Base-by-base conservation (phyloP, 768 basidiomycete genomes). In the Phaeotremella fagi region DNA sequence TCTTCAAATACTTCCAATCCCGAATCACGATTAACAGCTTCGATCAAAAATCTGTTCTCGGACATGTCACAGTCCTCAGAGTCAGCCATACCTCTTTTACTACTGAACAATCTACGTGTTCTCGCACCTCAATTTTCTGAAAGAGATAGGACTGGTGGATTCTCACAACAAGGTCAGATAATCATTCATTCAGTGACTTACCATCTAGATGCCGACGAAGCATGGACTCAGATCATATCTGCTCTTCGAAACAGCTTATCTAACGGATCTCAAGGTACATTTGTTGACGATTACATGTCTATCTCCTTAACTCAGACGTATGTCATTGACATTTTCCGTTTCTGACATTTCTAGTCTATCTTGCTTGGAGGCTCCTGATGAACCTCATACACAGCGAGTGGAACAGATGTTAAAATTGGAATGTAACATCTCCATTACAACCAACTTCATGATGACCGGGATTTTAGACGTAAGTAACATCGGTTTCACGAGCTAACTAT, bases 121-220 rank as follows among this genome's bases (percentile, higher is more conserved):
- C 82, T 83, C 7, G 84, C 88, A 26, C 94, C 94, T 2, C 95
- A 97, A 75, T 98, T 99, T 64, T 87, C 83, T 2, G 91, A 98
- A 69, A 61, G 79, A 70, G 73, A 75, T 66, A 44, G 77, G 64
- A 41, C 74, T 63, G 75, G 78, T 9, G 80, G 80, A 16, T 90
- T 84, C 65, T 85, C 91, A 1, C 95, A 97, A 71, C 94, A 97
- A 81, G 81, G 78, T 79, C 31, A 28, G 59, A 45, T 11, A 35
- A 7, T 36, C 20, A 6, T 43, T 22, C 24, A 24, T 28, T 2
- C 44, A 31, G 26, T 50, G 25, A 31, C 37, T 49, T 15, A 42
- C 25, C 5, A 4, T n/a, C n/a, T 35, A 71, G 72, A 74, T 55
- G 72, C 72, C 26, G 72, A 71, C 42, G 72, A 74, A 48, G 66